These are phyloP conservation scores for Dendrobium catenatum DNA, from an alignment of 106 monocot genomes.

Conservation along the genomic window DNA sequence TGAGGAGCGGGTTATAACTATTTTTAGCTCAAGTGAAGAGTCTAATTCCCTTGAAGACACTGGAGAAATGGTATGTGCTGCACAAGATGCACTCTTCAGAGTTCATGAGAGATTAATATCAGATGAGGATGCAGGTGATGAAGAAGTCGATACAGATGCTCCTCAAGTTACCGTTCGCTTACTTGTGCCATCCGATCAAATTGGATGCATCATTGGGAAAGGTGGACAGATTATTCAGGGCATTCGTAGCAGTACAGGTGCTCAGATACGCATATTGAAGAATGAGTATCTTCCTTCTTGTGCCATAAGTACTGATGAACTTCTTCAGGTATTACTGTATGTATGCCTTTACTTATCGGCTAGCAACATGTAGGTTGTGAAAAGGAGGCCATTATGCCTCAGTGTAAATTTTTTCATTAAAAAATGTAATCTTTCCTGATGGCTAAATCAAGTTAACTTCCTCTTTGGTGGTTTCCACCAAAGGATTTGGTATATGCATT, in stretches of 20 bases:
- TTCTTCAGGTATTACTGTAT: slow-evolving; percentile 62
- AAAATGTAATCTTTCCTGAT: background rate
- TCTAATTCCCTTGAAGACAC: slow-evolving; percentile 50
- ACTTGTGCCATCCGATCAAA: slow-evolving; percentile 92
- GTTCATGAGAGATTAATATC: slow-evolving; percentile 67
- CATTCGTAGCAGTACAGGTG: slow-evolving; percentile 58
- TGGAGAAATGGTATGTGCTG: slow-evolving; percentile 65
- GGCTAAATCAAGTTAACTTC: background rate
- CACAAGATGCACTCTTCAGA: slow-evolving; percentile 91
- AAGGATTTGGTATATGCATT: too few species aligned
- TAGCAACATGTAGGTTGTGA: background rate
- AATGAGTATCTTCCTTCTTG: slow-evolving; percentile 65
- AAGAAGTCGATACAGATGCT: slow-evolving; percentile 37
- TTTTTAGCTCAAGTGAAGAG: slow-evolving; percentile 69
- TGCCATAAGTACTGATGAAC: slow-evolving; percentile 69
- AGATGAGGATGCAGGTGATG: slow-evolving; percentile 47
- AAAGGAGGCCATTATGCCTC: background rate
- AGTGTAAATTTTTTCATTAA: background rate
- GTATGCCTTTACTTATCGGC: background rate
- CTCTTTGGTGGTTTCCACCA: background rate
- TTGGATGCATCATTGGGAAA: slow-evolving; percentile 95
- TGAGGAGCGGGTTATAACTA: slow-evolving; percentile 82
- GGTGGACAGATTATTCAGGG: slow-evolving; percentile 69
- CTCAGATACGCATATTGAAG: slow-evolving; percentile 68
- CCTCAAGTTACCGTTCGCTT: slow-evolving; percentile 65